Percentiles rank a stretch among this genome's conserved stretches.
Conservation (phyloP, 1,139 yeast species). For the Taiozyma sp. region DNA sequence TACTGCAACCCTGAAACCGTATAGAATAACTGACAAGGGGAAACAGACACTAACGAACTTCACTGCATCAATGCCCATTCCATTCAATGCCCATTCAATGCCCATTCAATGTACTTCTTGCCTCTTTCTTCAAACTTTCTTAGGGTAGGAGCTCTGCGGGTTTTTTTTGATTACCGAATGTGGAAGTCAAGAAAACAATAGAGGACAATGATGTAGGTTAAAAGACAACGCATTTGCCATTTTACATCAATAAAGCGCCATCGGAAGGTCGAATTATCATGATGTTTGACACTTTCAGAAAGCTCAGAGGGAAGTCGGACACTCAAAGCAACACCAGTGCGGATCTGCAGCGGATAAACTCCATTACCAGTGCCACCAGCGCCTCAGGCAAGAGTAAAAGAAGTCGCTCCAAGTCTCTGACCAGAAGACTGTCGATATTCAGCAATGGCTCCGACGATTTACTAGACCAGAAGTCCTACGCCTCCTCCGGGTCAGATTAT, state of each 20-base stretch:
- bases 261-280: background rate
- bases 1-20: background rate
- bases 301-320: constrained; percentile 2
- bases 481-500: background rate
- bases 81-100: background rate
- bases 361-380: background rate
- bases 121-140: too few species aligned
- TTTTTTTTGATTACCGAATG: background rate
- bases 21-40: background rate
- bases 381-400: background rate
- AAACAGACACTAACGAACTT: background rate
- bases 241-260: background rate
- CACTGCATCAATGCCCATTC: background rate
- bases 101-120: too few species aligned
- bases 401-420: constrained; percentile 2
- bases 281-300: constrained; percentile 1
- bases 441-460: constrained; percentile 1
- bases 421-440: constrained; percentile 6
- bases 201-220: background rate
- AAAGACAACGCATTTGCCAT: background rate
- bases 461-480: background rate
- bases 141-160: too few species aligned
- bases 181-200: constrained; percentile 5
- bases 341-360: background rate
- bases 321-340: background rate